A percentile compares a stretch with the other conserved stretches of the same genome.
Conservation (phyloP, 179 eudicot species). For the Silene vulgaris region DNA sequence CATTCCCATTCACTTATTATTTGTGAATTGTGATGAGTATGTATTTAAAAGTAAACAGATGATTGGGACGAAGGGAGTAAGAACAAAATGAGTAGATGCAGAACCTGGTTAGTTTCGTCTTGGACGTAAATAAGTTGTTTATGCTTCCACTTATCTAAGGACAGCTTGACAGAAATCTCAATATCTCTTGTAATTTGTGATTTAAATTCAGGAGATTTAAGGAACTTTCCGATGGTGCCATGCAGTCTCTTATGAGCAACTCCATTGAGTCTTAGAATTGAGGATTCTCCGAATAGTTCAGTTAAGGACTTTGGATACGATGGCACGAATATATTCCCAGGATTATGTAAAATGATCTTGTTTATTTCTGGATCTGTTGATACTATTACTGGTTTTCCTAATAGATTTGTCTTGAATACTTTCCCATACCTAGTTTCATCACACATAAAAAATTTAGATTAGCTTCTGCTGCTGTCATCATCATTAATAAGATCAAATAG, state of each 20-base stretch:
- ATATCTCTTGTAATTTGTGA: conserved; percentile 51
- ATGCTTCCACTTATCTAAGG: conserved; percentile 50
- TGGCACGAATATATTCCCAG: conserved; percentile 62
- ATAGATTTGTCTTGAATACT: conserved; percentile 68
- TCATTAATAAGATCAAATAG: no score
- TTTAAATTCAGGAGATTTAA: conserved; percentile 66
- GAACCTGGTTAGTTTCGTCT: conserved; percentile 71
- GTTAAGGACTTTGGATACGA: conserved; percentile 76
- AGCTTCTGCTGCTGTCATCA: no score
- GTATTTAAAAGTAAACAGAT: no score
- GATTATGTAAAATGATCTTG: conserved; percentile 57
- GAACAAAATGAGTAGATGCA: background rate
- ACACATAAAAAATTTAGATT: background rate
- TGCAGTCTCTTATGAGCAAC: conserved; percentile 58
- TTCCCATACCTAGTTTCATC: conserved; percentile 56
- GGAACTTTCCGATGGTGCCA: conserved; percentile 52
- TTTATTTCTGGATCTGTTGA: conserved; percentile 87
- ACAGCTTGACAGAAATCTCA: conserved; percentile 39
- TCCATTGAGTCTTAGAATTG: conserved; percentile 71
- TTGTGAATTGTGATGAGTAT: no score
- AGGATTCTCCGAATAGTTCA: conserved; percentile 66
- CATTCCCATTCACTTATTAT: no score
- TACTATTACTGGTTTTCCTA: conserved; percentile 73
- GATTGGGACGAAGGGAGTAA: no score
- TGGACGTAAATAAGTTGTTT: conserved; percentile 47